Evolutionary conservation across 805 yeast species (phyloP).

Genomic region (Nakazawaea siamensis): DNA sequence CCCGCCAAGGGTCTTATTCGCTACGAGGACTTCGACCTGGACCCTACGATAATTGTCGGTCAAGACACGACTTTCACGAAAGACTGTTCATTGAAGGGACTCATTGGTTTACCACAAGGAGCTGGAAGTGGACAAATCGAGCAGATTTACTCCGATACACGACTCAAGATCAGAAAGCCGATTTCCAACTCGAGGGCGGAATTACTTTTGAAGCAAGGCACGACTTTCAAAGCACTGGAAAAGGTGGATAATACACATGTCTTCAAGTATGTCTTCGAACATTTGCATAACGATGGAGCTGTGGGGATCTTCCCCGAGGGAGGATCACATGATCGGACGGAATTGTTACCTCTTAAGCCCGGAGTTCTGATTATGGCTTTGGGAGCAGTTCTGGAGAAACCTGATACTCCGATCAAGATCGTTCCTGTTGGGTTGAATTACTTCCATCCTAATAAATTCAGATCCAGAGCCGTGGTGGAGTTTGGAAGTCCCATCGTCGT

Average conservation of each 20-base stretch:
- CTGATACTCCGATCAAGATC: conserved; percentile 66
- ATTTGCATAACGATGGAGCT: conserved; percentile 56
- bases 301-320: conserved; percentile 98
- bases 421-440: conserved; percentile 97
- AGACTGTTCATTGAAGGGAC: conserved; percentile 57
- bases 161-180: conserved; percentile 58
- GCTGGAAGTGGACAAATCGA: conserved; percentile 69
- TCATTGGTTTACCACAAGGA: conserved; percentile 70
- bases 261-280: conserved; percentile 74
- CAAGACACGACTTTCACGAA: conserved; percentile 55
- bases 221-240: conserved; percentile 60
- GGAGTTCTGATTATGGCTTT: conserved; percentile 98
- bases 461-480: conserved; percentile 92
- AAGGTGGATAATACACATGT: conserved; percentile 78
- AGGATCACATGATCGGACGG: conserved; percentile 96
- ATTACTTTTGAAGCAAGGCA: conserved; percentile 39
- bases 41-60: conserved; percentile 58
- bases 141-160: conserved; percentile 63
- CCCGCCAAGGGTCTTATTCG: conserved; percentile 41
- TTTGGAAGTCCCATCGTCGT: conserved; percentile 83
- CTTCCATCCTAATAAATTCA: conserved; percentile 90
- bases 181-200: conserved; percentile 46
- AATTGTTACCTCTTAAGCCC: conserved; percentile 84
- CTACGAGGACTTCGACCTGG: conserved; percentile 35
- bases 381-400: conserved; percentile 76